phyloP scores from a whole-genome alignment of 1,284 basidiomycete species.

The Stereum hirsutum region DNA sequence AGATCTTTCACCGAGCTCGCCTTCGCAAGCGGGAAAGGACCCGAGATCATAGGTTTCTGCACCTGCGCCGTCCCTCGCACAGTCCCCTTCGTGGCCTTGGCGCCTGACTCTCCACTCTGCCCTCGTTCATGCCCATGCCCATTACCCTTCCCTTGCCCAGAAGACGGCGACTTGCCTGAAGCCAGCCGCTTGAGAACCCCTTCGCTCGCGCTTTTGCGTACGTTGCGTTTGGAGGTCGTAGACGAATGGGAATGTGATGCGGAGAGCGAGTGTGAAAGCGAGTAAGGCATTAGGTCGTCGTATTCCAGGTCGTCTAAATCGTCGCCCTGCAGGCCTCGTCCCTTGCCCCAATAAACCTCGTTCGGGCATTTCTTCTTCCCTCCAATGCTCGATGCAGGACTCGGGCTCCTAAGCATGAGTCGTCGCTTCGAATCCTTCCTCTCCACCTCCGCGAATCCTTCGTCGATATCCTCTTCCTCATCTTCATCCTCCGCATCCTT shows the following conservation, averaged over 20 bases:
- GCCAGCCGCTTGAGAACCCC: too few species aligned
- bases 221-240: too few species aligned
- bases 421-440: constrained; percentile 5
- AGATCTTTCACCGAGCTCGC: constrained; percentile 8
- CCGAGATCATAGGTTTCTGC: constrained; percentile 23
- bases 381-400: too few species aligned
- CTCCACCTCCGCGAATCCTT: constrained; percentile 12
- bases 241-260: too few species aligned
- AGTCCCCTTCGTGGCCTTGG: too few species aligned
- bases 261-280: too few species aligned
- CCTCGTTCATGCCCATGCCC: constrained; percentile 12
- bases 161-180: constrained; percentile 17
- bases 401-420: constrained; percentile 11
- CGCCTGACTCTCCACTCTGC: constrained; percentile 1
- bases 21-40: constrained; percentile 21
- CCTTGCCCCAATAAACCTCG: constrained; percentile 14
- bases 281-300: too few species aligned
- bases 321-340: too few species aligned
- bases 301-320: too few species aligned
- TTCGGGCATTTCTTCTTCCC: too few species aligned
- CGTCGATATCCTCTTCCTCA: constrained; percentile 13
- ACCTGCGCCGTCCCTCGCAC: constrained; percentile 10
- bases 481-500: constrained; percentile 21
- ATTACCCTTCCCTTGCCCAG: too few species aligned
- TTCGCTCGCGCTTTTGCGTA: too few species aligned